phyloP scores from a whole-genome alignment of 2,329 filamentous ascomycete species.

The Colletotrichum acutatum region DNA sequence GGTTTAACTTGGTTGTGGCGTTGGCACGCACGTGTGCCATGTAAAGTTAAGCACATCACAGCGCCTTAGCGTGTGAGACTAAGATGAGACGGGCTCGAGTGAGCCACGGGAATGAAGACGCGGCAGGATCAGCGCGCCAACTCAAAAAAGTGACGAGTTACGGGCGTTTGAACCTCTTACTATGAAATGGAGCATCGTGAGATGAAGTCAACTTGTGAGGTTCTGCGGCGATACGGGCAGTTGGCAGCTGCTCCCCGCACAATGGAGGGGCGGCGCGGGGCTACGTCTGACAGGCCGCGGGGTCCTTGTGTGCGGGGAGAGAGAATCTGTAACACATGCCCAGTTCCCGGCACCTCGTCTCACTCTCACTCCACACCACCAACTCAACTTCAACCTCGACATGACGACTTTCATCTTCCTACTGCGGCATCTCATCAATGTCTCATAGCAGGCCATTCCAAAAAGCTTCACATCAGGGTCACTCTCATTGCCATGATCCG shows the following conservation, averaged over 20 bases:
- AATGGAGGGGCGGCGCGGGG: neutral
- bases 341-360: neutral
- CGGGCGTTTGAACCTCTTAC: too few species aligned
- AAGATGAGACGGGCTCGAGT: neutral
- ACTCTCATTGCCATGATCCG: too few species aligned
- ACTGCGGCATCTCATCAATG: neutral
- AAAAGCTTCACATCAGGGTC: too few species aligned
- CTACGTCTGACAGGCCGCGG: constrained; percentile 4
- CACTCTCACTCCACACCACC: neutral
- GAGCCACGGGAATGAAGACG: neutral
- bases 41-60: neutral
- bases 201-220: neutral
- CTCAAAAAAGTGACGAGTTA: neutral
- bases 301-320: neutral
- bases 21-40: neutral
- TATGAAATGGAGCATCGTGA: neutral
- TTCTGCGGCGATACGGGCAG: neutral
- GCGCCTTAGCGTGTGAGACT: neutral
- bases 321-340: neutral
- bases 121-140: neutral
- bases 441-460: neutral
- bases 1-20: neutral
- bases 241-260: neutral
- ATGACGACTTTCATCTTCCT: neutral
- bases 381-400: neutral